Percentiles rank a stretch among this genome's conserved stretches.
Conservation (phyloP, 179 eudicot species). For the Silene coronaria region DNA sequence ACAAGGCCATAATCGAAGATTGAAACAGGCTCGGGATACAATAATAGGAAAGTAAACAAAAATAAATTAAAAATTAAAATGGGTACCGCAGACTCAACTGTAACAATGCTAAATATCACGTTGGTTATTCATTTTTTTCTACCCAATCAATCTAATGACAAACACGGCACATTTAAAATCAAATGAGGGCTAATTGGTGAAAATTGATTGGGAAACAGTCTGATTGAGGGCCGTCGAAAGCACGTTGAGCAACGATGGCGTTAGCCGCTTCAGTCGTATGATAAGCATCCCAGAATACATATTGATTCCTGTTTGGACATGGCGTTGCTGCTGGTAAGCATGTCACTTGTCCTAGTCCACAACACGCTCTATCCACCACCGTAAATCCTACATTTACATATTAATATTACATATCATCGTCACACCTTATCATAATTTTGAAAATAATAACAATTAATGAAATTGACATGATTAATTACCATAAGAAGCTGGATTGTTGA, state of each 20-base stretch:
- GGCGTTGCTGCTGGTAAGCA: constrained; percentile 60
- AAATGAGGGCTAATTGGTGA: constrained; percentile 39
- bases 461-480: constrained; percentile 29
- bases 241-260: constrained; percentile 58
- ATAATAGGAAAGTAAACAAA: no score
- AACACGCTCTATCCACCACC: constrained; percentile 64
- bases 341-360: constrained; percentile 68
- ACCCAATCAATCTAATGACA: not conserved
- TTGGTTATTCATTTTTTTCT: not conserved
- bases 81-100: not conserved
- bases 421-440: no score
- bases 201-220: constrained; percentile 43
- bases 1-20: not conserved
- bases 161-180: not conserved
- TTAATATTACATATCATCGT: no score
- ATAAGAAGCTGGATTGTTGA: constrained; percentile 45
- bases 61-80: no score
- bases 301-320: constrained; percentile 52
- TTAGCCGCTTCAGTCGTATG: constrained; percentile 71
- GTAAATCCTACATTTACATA: constrained; percentile 47
- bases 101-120: not conserved
- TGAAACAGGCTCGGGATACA: no score
- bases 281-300: constrained; percentile 83
- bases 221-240: constrained; percentile 46
- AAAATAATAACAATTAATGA: no score